These are phyloP conservation scores for Saitozyma podzolica DNA, from an alignment of 768 basidiomycete species.

Conservation along the genomic window DNA sequence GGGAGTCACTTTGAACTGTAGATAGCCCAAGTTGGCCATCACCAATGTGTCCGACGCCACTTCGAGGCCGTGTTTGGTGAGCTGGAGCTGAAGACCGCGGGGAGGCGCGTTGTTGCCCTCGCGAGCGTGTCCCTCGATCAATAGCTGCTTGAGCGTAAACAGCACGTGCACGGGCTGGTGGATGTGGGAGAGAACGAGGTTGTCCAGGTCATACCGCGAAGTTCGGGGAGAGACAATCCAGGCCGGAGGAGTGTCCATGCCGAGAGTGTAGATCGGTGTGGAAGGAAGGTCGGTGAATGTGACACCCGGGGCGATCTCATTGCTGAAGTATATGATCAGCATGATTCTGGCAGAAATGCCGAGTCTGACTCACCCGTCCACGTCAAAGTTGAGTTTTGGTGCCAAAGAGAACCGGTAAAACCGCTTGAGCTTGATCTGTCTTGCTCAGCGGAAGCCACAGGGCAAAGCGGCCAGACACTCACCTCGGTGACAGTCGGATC, in stretches of 20 bases:
- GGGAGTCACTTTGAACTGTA: conserved; percentile 91
- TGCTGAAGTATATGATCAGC: conserved; percentile 51
- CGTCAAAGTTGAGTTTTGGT: conserved; percentile 64
- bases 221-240: conserved; percentile 92
- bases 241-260: conserved; percentile 82
- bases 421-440: conserved; percentile 80
- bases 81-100: conserved; percentile 85
- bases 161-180: conserved; percentile 39
- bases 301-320: conserved; percentile 63
- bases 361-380: conserved; percentile 62
- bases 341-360: not conserved
- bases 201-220: conserved; percentile 90
- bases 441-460: not conserved
- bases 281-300: conserved; percentile 72
- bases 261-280: conserved; percentile 90
- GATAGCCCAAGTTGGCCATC: conserved; percentile 90
- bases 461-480: conserved; percentile 16
- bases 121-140: conserved; percentile 91
- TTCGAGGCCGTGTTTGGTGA: conserved; percentile 57
- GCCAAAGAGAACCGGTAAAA: conserved; percentile 82
- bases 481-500: conserved; percentile 65
- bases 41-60: conserved; percentile 82
- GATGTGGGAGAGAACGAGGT: conserved; percentile 81
- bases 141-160: conserved; percentile 85
- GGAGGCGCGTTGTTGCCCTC: conserved; percentile 72